Base-by-base conservation (phyloP, 108 stramenopile genomes). In the Thalassiosira profunda region DNA sequence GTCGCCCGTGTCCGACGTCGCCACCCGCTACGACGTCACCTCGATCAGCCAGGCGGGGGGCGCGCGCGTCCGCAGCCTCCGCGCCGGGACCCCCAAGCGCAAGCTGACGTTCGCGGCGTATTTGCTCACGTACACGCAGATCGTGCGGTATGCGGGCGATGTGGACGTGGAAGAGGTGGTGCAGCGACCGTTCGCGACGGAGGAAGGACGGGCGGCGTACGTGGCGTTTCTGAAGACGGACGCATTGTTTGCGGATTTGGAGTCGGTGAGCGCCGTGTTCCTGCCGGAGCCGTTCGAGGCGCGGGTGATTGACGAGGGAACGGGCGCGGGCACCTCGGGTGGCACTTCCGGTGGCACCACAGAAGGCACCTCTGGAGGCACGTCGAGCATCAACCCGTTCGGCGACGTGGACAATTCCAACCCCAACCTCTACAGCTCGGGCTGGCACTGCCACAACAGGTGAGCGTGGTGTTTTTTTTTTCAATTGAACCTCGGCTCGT, bases 51-150 rank as follows among this genome's bases (percentile, higher is more conserved):
- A 55, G 10, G 53, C 70, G 23, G 20, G 53, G 7, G 56, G 44
- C 23, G 61, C 61, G 10, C 53, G 66, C 12, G 24, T 67, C 5
- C 33, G 60, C 11, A 37, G 17, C 29, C 51, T 61, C 14, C 54
- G 70, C 18, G 56, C n/a, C n/a, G n/a, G n/a, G n/a, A n/a, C n/a
- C n/a, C n/a, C n/a, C n/a, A 45, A 37, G 34, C 60, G 2, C 38
- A 43, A 23, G 40, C 43, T 5, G 20, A 17, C 4, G n/a, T n/a
- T n/a, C 17, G 6, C 46, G 20, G 59, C 74, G 31, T 68, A 61
- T 52, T 61, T 76, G 18, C 20, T 76, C 18, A 67, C 67, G 7
- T 76, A 67, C 59, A 52, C 59, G 1, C 74, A 76, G 41, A 76
- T 59, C 12, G 68, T 51, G 2, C 46, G 60, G 20, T 67, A 38